Percentiles rank a stretch among this genome's conserved stretches.
Conservation (phyloP, 1,284 basidiomycete species). For the Limonomyces culmigenus region DNA sequence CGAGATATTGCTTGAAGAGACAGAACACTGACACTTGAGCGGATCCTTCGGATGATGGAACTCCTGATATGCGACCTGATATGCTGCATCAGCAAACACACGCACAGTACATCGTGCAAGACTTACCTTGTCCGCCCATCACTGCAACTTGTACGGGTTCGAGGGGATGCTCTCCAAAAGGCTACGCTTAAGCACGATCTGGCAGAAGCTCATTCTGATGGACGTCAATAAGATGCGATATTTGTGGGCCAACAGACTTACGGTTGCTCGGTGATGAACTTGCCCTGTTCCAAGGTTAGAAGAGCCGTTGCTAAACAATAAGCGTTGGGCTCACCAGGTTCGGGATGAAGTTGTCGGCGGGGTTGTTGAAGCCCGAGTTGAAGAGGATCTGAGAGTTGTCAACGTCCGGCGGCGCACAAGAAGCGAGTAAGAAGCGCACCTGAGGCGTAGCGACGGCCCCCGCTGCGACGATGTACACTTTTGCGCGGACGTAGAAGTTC, state of each 20-base stretch:
- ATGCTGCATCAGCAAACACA: no score
- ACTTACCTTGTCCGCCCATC: slow-evolving; percentile 18
- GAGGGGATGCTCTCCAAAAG: slow-evolving; percentile 5
- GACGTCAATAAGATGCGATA: no score
- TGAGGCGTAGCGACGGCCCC: slow-evolving; percentile 11
- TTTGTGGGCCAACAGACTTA: no score
- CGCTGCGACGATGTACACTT: slow-evolving; percentile 9
- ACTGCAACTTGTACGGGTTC: slow-evolving; percentile 5
- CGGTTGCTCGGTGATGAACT: slow-evolving; percentile 11
- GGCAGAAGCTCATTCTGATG: slow-evolving; percentile 11
- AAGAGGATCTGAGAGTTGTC: slow-evolving; percentile 7
- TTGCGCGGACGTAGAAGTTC: slow-evolving; percentile 5
- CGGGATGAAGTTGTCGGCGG: neutral
- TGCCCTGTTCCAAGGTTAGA: slow-evolving; percentile 5
- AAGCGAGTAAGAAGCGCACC: slow-evolving; percentile 4
- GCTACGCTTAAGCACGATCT: slow-evolving; percentile 6
- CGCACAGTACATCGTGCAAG: no score
- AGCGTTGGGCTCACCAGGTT: no score
- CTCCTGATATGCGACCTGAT: slow-evolving; percentile 8
- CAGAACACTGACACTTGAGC: neutral
- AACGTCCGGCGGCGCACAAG: neutral
- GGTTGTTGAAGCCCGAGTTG: slow-evolving; percentile 6
- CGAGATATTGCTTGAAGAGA: no score
- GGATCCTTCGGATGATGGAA: slow-evolving; percentile 13
- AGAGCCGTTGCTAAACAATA: no score